Base-by-base conservation (phyloP, 768 basidiomycete species). In the Russula emetica region DNA sequence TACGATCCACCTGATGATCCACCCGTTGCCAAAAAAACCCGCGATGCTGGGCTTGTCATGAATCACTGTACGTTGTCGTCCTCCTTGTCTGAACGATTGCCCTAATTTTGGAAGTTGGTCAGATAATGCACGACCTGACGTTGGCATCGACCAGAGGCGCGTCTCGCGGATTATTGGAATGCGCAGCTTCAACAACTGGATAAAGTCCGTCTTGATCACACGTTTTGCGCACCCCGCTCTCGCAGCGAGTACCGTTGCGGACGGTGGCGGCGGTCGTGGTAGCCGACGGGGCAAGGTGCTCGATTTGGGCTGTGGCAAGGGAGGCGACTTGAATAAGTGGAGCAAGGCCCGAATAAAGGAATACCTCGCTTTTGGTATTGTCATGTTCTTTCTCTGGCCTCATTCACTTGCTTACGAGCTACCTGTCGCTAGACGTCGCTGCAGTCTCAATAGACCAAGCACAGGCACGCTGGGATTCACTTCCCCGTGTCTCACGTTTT, bases 161-260 rank as follows among this genome's bases (percentile, higher is more conserved):
- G 85, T 89, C 20, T 98, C 95, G 7, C 93, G 94, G 49, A 99
- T 98, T 70, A 93, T 97, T 60, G 97, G 97, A 42, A 83, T 99
- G 60, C 98, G 97, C 75, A 89, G 83, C 72, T 99, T 98, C 78
- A 99, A 99, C 78, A 99, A 99, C 78, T 99, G 97, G 97, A 89
- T 98, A 69, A 99, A 99, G 75, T 94, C 93, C 11, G 95, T 98
- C 20, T 81, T 98, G 66, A 97, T 99, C 71, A 87, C 89, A 10
- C 90, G 90, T 58, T 97, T 92, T 70, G 90, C 89, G 0, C 86
- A 88, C 72, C 86, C 88, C 3, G 86, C 79, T 36, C 79, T 93
- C 66, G 72, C 53, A 34, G 62, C 62, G 30, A 62, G 54, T 38
- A 26, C 58, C 49, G 58, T 61, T 36, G 65, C 54, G 49, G 70